phyloP scores from a whole-genome alignment of 2,329 filamentous ascomycete genomes.

The Colletotrichum abscissum region DNA sequence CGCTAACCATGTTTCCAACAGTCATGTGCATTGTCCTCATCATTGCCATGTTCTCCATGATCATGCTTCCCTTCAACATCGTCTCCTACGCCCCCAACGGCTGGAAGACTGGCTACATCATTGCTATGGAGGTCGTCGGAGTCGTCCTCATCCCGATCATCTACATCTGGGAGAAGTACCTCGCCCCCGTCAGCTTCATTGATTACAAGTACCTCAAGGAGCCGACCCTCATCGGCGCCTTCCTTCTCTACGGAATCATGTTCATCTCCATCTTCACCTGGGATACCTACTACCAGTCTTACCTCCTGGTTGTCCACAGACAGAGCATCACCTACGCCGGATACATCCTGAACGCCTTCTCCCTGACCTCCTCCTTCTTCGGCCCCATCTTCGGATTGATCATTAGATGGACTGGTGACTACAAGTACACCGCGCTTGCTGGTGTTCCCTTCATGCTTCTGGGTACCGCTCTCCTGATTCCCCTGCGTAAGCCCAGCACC shows the following conservation, averaged over 20 bases:
- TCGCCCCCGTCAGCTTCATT: conserved; percentile 64
- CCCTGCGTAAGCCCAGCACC: conserved; percentile 46
- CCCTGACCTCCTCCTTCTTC: conserved; percentile 51
- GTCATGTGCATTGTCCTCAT: conserved; percentile 61
- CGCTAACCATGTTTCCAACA: conserved; percentile 22
- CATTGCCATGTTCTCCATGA: conserved; percentile 58
- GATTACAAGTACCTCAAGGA: conserved; percentile 57
- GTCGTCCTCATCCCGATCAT: conserved; percentile 60
- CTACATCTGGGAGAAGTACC: conserved; percentile 60
- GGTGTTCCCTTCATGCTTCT: conserved; percentile 48
- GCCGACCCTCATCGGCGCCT: conserved; percentile 45
- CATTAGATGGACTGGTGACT: conserved; percentile 46
- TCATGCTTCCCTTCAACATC: conserved; percentile 69
- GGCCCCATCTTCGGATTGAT: conserved; percentile 51
- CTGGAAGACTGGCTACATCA: conserved; percentile 56
- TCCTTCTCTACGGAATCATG: conserved; percentile 39
- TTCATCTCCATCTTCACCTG: conserved; percentile 47
- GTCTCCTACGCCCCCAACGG: conserved; percentile 52
- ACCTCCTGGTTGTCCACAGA: conserved; percentile 50
- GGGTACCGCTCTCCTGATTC: conserved; percentile 45
- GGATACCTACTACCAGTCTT: conserved; percentile 55
- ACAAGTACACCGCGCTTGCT: conserved; percentile 46
- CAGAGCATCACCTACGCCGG: conserved; percentile 41
- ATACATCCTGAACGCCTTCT: conserved; percentile 49
- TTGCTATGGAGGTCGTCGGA: conserved; percentile 63